Percentiles rank a stretch among this genome's conserved stretches.
Evolutionary conservation across 768 basidiomycete genomes (phyloP).

Genomic region (Hypholoma fasciculare): DNA sequence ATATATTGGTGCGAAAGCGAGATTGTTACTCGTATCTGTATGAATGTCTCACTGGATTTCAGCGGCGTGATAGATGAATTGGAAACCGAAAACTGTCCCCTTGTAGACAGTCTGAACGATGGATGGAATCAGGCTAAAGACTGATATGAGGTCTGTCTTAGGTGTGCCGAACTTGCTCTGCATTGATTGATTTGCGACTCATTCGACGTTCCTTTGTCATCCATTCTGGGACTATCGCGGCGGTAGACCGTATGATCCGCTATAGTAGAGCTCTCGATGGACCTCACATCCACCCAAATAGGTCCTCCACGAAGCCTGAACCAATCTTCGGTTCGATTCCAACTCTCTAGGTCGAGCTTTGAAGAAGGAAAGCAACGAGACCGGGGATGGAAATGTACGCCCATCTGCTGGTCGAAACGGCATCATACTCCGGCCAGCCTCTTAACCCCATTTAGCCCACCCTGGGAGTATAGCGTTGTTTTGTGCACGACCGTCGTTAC

Average conservation of each 20-base stretch:
- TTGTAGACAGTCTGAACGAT: not conserved
- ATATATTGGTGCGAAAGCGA: no score
- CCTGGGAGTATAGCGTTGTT: not conserved
- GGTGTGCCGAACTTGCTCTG: not conserved
- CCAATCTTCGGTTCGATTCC: not conserved
- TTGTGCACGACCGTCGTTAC: slow-evolving; percentile 13
- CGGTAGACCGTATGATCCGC: not conserved
- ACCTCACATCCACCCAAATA: not conserved
- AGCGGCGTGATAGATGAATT: not conserved
- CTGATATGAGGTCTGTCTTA: not conserved
- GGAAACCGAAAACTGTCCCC: not conserved
- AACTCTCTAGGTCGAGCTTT: not conserved
- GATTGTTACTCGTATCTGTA: no score
- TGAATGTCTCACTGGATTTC: not conserved
- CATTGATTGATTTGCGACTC: not conserved
- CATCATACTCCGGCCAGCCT: not conserved
- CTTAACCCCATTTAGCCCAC: slow-evolving; percentile 1
- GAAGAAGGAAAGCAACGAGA: not conserved
- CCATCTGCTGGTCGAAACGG: not conserved
- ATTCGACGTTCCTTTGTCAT: not conserved
- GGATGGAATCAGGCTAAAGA: not conserved
- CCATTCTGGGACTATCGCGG: not conserved
- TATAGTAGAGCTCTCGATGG: not conserved
- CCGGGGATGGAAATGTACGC: not conserved
- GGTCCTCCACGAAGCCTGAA: not conserved